phyloP scores from a whole-genome alignment of 2,329 filamentous ascomycete genomes.

The Stemphylium vesicarium region DNA sequence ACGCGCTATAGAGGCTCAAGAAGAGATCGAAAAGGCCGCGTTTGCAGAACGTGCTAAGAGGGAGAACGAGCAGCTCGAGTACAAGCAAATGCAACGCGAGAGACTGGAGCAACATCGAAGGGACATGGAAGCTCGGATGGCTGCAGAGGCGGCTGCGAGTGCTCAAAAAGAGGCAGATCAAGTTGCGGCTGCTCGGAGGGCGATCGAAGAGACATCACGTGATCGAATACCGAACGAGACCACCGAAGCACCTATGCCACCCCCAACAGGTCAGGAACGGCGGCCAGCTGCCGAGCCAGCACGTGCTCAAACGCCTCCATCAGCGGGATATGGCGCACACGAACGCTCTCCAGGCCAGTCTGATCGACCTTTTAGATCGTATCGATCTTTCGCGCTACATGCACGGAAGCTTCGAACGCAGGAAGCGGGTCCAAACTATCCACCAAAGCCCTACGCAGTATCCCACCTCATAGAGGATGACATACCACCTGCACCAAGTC shows the following conservation, averaged over 20 bases:
- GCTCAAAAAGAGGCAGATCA: conserved; percentile 12
- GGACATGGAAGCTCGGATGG: conserved; percentile 10
- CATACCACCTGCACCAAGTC: conserved; percentile 45
- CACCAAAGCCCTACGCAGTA: conserved; percentile 23
- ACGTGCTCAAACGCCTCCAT: conserved; percentile 19
- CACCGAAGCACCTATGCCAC: neutral
- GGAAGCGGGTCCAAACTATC: conserved; percentile 20
- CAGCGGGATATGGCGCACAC: conserved; percentile 7
- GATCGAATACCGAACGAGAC: conserved; percentile 4
- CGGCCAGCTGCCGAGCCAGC: conserved; percentile 16
- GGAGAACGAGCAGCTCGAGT: conserved; percentile 10
- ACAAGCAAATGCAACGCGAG: conserved; percentile 12
- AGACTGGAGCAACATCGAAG: conserved; percentile 8
- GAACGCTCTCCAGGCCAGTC: conserved; percentile 25
- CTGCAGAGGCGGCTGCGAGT: conserved; percentile 1
- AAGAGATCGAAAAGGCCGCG: conserved; percentile 9
- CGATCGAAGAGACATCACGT: conserved; percentile 14
- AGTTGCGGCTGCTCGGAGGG: conserved; percentile 11
- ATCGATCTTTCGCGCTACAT: conserved; percentile 29
- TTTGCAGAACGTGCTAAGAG: conserved; percentile 9
- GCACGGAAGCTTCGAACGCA: conserved; percentile 26
- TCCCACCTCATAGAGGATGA: conserved; percentile 36
- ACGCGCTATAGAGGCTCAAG: conserved; percentile 3
- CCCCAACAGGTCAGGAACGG: conserved; percentile 4
- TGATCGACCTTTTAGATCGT: conserved; percentile 24